A percentile compares a stretch with the other conserved stretches of the same genome.
phyloP scores from a whole-genome alignment of 352 stramenopile species.

The Globisporangium canariense region DNA sequence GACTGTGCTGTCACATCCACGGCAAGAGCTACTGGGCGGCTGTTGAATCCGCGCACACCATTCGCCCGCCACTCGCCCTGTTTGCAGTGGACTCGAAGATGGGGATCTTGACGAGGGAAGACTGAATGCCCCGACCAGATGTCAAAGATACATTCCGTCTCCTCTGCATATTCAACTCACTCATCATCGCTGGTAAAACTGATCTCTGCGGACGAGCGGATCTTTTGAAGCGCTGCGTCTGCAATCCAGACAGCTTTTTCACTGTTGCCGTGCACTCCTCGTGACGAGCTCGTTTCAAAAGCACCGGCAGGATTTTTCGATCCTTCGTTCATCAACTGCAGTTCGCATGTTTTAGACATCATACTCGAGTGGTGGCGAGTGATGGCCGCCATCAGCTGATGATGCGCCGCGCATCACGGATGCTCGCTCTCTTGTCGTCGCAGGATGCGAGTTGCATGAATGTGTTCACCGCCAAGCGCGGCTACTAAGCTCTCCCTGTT shows the following conservation, averaged over 20 bases:
- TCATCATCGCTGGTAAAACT: not conserved
- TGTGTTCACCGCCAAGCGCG: not conserved
- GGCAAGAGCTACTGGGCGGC: no score
- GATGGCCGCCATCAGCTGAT: no score
- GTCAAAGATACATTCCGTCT: constrained; percentile 1
- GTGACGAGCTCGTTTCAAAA: not conserved
- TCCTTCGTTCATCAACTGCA: no score
- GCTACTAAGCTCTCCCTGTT: not conserved
- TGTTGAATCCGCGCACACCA: no score
- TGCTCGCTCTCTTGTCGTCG: not conserved
- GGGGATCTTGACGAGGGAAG: no score
- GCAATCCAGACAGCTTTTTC: not conserved
- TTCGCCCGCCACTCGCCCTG: no score
- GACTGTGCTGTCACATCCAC: no score
- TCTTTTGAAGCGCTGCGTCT: not conserved
- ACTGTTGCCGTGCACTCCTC: not conserved
- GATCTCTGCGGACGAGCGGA: not conserved
- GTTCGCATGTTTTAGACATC: no score
- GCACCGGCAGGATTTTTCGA: no score
- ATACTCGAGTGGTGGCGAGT: no score
- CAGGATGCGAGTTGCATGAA: not conserved
- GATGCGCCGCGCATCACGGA: not conserved
- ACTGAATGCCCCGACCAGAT: not conserved
- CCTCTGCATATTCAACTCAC: not conserved
- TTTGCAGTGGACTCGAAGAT: no score